These are phyloP conservation scores for Sporothrix dimorphospora DNA, from an alignment of 2,329 filamentous ascomycete genomes.

Conservation along the genomic window DNA sequence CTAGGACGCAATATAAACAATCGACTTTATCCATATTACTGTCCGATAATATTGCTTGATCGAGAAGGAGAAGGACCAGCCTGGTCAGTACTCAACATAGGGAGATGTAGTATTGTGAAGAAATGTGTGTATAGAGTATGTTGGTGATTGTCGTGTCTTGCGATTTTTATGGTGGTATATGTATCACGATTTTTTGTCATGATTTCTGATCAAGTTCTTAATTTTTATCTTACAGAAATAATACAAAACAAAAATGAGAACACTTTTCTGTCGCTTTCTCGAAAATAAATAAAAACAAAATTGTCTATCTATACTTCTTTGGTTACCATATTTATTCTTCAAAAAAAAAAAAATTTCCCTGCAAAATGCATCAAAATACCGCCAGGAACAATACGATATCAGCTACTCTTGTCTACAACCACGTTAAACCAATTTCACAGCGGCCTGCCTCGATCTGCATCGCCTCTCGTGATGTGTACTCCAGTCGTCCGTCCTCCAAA, in stretches of 20 bases:
- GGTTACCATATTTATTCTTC: no score
- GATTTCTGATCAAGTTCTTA: not conserved
- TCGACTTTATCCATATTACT: not conserved
- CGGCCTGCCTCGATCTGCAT: not conserved
- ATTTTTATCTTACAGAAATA: not conserved
- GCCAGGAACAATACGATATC: not conserved
- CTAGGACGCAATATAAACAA: slow-evolving; percentile 1
- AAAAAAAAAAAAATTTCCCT: no score
- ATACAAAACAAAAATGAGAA: no score
- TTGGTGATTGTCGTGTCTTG: not conserved
- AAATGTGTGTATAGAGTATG: not conserved
- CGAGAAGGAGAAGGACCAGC: not conserved
- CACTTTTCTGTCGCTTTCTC: no score
- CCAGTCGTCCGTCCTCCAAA: not conserved
- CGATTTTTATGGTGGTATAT: not conserved
- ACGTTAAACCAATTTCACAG: slow-evolving; percentile 7
- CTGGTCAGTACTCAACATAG: not conserved
- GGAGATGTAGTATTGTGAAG: not conserved
- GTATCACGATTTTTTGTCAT: not conserved
- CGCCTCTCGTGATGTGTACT: not conserved
- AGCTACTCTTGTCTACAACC: not conserved
- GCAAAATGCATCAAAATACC: not conserved
- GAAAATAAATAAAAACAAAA: not conserved
- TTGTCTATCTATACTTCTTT: no score
- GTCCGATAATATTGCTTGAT: not conserved